Evolutionary conservation across 805 yeast genomes (phyloP), one percentile per base, ranked within the genome.

Genomic region (Candida khao-thaluensis): DNA sequence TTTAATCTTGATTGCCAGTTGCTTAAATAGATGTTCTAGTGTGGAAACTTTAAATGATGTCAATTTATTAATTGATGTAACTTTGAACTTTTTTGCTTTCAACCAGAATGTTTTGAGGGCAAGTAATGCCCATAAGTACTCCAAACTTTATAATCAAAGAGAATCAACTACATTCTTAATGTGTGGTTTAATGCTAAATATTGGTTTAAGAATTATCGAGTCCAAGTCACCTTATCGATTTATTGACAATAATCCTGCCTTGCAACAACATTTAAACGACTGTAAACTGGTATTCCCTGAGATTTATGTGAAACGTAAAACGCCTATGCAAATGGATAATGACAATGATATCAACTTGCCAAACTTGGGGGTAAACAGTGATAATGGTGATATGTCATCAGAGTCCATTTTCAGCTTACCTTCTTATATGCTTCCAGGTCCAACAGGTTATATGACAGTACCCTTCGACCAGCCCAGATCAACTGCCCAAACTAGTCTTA

Each of bases 1-100:
- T 35, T 45, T 62, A 28, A 52, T 49, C n/a, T 23, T 64, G 2
- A 37, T 62, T 11, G 57, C 63, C 1, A 50, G 56, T 26, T 56
- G 62, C 32, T 41, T 66, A 30, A 64, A 61, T 44, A 54, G 56
- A 31, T 63, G 68, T 3, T 49, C 50, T 9, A 49, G 51, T 9
- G 50, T 53, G 0, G 69, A 63, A 6, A 44, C 58, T 3, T 35
- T 47, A 16, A 41, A 41, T 18, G 72, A 68, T 43, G 45, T 63
- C 23, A 47, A 56, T 27, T 42, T 67, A 25, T 51, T 68, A 26
- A 52, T 60, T 35, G 46, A 44, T 12, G 43, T 45, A 1, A 40
- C 50, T 1, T 20, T 51, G 29, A 38, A 40, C 7, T 48, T 52
- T 27, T 51, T 51, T 39, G 47, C 44, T 9, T 44, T 38, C 36